These are phyloP conservation scores for Ceratobasidium sp. DNA, from an alignment of 1,284 basidiomycete genomes.

Conservation along the genomic window DNA sequence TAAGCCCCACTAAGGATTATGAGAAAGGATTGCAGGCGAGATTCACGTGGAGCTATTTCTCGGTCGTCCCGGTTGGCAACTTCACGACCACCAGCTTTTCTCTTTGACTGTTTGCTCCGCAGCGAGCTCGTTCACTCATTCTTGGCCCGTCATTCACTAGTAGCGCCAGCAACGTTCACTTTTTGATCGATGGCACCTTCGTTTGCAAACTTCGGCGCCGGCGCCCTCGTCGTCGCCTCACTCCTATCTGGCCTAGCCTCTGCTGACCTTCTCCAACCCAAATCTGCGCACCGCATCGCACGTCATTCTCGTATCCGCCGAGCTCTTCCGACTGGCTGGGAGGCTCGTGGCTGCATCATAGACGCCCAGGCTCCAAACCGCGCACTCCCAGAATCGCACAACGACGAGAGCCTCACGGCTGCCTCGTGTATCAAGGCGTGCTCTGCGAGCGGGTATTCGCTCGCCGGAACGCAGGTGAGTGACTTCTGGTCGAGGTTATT, in stretches of 20 bases:
- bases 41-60: slow-evolving; percentile 27
- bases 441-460: slow-evolving; percentile 24
- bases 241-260: slow-evolving; percentile 16
- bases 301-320: slow-evolving; percentile 28
- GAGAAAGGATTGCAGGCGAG: not conserved
- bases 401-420: slow-evolving; percentile 6
- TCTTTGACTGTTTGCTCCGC: slow-evolving; percentile 10
- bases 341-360: slow-evolving; percentile 25
- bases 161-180: not conserved
- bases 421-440: slow-evolving; percentile 34
- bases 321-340: slow-evolving; percentile 31
- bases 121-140: slow-evolving; percentile 24
- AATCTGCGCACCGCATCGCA: slow-evolving; percentile 16
- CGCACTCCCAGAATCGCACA: slow-evolving; percentile 15
- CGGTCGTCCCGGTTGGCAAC: slow-evolving; percentile 3
- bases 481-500: not conserved
- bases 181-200: slow-evolving; percentile 29
- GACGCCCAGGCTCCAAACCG: slow-evolving; percentile 31
- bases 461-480: slow-evolving; percentile 29
- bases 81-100: slow-evolving; percentile 4
- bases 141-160: not conserved
- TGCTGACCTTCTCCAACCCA: slow-evolving; percentile 22
- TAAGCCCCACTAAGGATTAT: slow-evolving; percentile 17
- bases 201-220: slow-evolving; percentile 26
- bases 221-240: slow-evolving; percentile 27